Evolutionary conservation across 371 early-diverging fungal genomes (phyloP), one percentile per base, ranked within the genome.

Genomic region (Encephalitozoon hellem): DNA sequence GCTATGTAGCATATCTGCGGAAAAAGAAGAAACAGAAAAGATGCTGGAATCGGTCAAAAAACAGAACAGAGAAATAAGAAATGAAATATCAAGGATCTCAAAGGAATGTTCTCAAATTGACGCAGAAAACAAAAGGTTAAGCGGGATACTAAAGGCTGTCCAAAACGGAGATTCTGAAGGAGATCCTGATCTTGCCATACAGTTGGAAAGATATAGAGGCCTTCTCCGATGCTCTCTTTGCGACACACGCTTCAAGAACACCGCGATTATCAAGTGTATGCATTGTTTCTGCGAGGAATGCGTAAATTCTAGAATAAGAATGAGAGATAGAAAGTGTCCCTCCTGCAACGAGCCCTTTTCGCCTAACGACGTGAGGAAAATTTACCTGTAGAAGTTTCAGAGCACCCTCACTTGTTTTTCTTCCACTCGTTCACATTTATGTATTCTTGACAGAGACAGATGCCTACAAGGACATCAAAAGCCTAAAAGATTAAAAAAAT

Each of bases 321-420:
- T 91, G 9, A 88, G 97, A 15, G 93, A 94, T 82, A 90, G 97
- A 86, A 94, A 94, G 81, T 99, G 99, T 85, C 97, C 97, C 5
- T 90, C 88, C 5, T 99, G 99, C 84, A 90, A 90, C 47, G 89
- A 90, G 77, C 86, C 90, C 18, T 97, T 96, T 88, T 91, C 92
- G 4, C 86, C 88, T 32, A 89, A 89, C 59, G 97, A 99, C 84
- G 90, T 96, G 21, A 88, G 88, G 73, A 89, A 89, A 77, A 89
- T 98, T 59, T 97, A 78, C 76, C 75, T 86, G 21, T 84, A 80
- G 49, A 47, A 8, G 15, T 34, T 6, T 34, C 6, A 34, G 6
- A 2, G 34, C 34, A 4, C 34, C 34, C 6, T 34, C 6, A 34
- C 6, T 2, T 18, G 2, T 47, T 21, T 8, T 47, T 47, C n/a